Base-by-base conservation (phyloP, 2,329 filamentous ascomycete genomes). In the Fusarium sp. region DNA sequence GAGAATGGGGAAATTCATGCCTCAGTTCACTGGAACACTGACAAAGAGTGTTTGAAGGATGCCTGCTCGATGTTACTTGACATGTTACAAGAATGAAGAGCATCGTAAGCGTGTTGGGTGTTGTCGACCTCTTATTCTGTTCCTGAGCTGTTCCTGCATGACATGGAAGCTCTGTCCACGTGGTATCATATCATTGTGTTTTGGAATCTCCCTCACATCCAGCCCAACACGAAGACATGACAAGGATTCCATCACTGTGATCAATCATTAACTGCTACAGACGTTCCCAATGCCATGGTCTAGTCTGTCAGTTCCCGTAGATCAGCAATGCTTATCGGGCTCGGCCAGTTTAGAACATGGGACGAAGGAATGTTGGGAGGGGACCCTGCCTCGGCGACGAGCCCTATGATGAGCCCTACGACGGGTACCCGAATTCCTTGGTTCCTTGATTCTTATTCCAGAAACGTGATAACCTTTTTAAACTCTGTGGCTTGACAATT, bases 91-190 rank as follows among this genome's bases (percentile, higher is more conserved):
- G 52, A 56, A 56, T 39, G 17, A 20, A 52, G n/a, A 70, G 20
- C 42, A 66, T 44, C 55, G 45, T 52, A 42, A 62, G 56, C 53
- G 29, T 65, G 61, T 44, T 58, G 61, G 57, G 47, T 18, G 65
- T 53, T 53, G 53, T 62, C 39, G 33, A 45, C 67, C 59, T 58
- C 52, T 56, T 42, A 38, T 33, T 35, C 41, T 68, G 63, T 62
- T 68, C 49, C 59, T 53, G 66, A 61, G 52, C 49, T 55, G 75
- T 77, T 76, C 75, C 75, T 77, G 75, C 75, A 71, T 76, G 54
- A 58, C 47, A 56, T 65, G 68, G 50, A 59, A 60, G 54, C 54
- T 60, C 45, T 56, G 56, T 66, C 73, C 73, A 77, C 75, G 72
- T 77, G 75, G 73, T 65, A 54, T 64, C 58, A 53, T 73, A 33